Evolutionary conservation across 306 rosid species (phyloP).

Genomic region (Gillenia trifoliata): DNA sequence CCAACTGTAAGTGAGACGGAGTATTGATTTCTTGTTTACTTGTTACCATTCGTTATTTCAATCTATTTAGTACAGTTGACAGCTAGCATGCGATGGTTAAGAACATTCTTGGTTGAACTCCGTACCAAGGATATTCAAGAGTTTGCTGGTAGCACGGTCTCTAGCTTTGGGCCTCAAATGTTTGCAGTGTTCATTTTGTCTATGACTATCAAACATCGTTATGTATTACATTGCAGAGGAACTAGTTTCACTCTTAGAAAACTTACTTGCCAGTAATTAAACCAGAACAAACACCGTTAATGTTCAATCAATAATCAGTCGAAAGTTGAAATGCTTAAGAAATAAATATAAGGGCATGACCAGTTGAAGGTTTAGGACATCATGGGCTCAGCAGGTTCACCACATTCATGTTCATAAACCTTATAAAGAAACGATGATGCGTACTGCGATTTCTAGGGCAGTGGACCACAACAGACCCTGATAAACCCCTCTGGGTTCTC

Average conservation of each 20-base stretch:
- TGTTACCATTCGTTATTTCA: neutral
- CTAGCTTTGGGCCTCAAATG: neutral
- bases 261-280: neutral
- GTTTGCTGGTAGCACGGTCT: too few relatives aligned
- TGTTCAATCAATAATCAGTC: neutral
- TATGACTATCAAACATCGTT: neutral
- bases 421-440: neutral
- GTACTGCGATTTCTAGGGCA: neutral
- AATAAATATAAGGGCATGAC: neutral
- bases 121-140: neutral
- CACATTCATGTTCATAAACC: neutral
- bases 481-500: neutral
- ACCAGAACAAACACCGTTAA: neutral
- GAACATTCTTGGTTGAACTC: neutral
- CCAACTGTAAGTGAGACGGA: slow-evolving; percentile 16
- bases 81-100: neutral
- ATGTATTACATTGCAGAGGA: neutral
- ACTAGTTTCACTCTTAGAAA: neutral
- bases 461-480: neutral
- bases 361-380: neutral
- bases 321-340: neutral
- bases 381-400: neutral
- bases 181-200: neutral
- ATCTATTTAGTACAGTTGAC: neutral
- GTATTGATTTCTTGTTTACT: slow-evolving; percentile 1